Conservation (phyloP, 805 yeast species). For the Lipomyces japonicus region DNA sequence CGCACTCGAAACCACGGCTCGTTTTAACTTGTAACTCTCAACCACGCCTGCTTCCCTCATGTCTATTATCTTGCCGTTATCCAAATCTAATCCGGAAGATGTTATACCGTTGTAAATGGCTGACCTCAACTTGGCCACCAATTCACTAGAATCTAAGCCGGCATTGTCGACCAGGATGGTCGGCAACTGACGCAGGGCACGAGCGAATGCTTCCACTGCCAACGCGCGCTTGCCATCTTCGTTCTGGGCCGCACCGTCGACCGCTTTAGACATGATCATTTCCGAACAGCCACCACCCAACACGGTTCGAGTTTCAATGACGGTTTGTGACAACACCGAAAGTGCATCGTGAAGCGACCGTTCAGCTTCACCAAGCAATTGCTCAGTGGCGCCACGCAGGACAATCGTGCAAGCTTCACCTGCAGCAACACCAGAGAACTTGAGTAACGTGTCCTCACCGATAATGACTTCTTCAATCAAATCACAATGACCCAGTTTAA, state of each 20-base stretch:
- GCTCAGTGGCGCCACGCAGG: constrained; percentile 95
- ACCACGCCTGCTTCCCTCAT: constrained; percentile 92
- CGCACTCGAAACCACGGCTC: constrained; percentile 91
- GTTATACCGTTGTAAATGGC: constrained; percentile 88
- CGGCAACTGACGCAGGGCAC: constrained; percentile 91
- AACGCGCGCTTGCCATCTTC: constrained; percentile 89
- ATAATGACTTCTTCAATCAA: constrained; percentile 84
- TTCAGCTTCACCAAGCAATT: constrained; percentile 92
- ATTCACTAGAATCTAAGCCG: constrained; percentile 89
- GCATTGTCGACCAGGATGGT: constrained; percentile 96
- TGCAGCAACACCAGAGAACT: constrained; percentile 91
- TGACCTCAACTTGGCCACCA: constrained; percentile 84
- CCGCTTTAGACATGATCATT: constrained; percentile 96
- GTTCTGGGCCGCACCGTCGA: constrained; percentile 85
- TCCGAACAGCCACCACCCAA: constrained; percentile 95
- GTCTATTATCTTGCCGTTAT: constrained; percentile 80
- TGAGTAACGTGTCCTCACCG: constrained; percentile 87
- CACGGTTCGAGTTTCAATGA: constrained; percentile 84
- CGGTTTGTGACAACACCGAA: constrained; percentile 91
- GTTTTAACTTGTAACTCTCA: constrained; percentile 86
- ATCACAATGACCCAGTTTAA: constrained; percentile 83
- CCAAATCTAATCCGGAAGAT: constrained; percentile 86
- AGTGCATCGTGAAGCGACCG: constrained; percentile 96
- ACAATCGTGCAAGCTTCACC: constrained; percentile 97
- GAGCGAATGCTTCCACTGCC: constrained; percentile 92